Evolutionary conservation across 2,329 filamentous ascomycete genomes (phyloP).

Genomic region (Colletotrichum destructivum): DNA sequence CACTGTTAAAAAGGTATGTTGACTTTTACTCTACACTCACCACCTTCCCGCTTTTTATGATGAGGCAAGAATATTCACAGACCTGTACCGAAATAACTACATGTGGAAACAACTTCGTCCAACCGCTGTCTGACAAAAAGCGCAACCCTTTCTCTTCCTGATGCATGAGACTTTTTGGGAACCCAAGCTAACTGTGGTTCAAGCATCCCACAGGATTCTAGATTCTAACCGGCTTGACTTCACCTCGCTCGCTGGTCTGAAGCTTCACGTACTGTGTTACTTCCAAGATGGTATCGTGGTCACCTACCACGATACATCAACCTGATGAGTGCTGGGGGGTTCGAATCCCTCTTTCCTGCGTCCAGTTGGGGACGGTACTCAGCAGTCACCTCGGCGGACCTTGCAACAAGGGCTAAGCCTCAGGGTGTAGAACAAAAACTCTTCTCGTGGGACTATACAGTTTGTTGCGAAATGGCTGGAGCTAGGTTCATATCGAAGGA

Average conservation of each 20-base stretch:
- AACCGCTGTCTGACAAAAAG: slow-evolving; percentile 83
- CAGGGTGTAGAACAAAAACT: slow-evolving; percentile 3
- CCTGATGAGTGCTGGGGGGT: slow-evolving; percentile 24
- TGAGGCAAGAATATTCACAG: slow-evolving; percentile 82
- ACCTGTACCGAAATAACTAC: slow-evolving; percentile 81
- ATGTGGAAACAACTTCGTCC: slow-evolving; percentile 82
- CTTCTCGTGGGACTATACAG: neutral
- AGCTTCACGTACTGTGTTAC: neutral
- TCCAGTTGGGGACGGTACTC: slow-evolving; percentile 15
- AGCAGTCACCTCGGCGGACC: slow-evolving; percentile 4
- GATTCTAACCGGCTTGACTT: too few species aligned
- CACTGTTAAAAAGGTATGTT: slow-evolving; percentile 57
- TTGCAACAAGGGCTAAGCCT: neutral
- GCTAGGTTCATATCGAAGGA: neutral
- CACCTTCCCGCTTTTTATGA: slow-evolving; percentile 70
- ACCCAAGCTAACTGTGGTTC: slow-evolving; percentile 2
- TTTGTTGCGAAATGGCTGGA: rapidly evolving
- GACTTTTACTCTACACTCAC: slow-evolving; percentile 32
- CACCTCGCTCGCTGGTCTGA: neutral
- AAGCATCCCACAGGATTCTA: too few species aligned
- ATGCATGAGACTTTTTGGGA: slow-evolving; percentile 17
- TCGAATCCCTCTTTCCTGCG: slow-evolving; percentile 16
- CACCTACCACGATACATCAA: neutral
- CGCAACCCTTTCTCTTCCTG: slow-evolving; percentile 25
- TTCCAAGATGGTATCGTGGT: too few species aligned